phyloP scores from a whole-genome alignment of 306 rosid species.

The Luffa aegyptiaca region DNA sequence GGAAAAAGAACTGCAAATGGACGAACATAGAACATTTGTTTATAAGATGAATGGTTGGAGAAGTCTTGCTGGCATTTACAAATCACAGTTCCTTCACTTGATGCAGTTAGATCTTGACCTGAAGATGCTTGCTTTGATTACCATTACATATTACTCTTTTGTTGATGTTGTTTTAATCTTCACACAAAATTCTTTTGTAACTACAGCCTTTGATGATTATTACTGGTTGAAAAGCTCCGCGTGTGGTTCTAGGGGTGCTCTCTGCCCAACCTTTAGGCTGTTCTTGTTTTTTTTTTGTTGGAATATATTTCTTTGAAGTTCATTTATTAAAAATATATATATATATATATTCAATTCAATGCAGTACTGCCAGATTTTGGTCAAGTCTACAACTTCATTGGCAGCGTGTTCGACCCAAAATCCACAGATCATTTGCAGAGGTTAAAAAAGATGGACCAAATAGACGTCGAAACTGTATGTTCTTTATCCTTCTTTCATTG shows the following conservation, averaged over 20 bases:
- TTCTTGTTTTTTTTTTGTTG: too few relatives aligned
- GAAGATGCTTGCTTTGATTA: neutral
- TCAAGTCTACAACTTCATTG: conserved; percentile 81
- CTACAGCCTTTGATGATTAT: too few relatives aligned
- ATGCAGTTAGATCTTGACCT: neutral
- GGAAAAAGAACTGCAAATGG: neutral
- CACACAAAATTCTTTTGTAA: too few relatives aligned
- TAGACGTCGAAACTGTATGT: conserved; percentile 83
- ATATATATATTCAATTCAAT: conserved; percentile 5
- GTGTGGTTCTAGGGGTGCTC: too few relatives aligned
- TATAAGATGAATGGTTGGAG: neutral
- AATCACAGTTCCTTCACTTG: neutral
- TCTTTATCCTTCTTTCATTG: neutral
- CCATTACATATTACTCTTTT: neutral
- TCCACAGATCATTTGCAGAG: conserved; percentile 59
- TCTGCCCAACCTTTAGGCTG: too few relatives aligned
- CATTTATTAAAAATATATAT: too few relatives aligned
- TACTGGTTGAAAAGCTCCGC: too few relatives aligned
- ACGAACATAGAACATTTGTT: neutral
- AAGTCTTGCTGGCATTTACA: neutral
- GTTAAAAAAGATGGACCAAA: conserved; percentile 74
- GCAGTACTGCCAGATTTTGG: conserved; percentile 96
- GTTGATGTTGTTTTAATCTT: neutral
- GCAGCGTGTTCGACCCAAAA: conserved; percentile 85
- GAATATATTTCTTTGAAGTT: too few relatives aligned